Percentiles rank a stretch among this genome's conserved stretches.
These are phyloP conservation scores for Gyromitra esculenta DNA, from an alignment of 2,329 filamentous ascomycete species.

Conservation along the genomic window DNA sequence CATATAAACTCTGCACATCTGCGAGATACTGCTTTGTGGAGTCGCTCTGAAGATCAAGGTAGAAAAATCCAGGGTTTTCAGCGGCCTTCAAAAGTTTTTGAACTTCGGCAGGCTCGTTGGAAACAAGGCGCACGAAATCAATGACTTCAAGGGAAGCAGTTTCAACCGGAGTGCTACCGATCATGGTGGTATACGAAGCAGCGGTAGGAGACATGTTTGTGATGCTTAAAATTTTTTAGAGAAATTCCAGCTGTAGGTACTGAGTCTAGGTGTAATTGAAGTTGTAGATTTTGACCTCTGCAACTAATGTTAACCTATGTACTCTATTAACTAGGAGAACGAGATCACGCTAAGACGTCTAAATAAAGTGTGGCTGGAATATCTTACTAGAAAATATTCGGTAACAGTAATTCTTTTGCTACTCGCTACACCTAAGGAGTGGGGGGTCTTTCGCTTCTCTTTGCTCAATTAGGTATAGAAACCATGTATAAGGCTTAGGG, in stretches of 20 bases:
- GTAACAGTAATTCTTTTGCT: not conserved
- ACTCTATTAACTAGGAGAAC: too few species aligned
- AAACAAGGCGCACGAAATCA: too few species aligned
- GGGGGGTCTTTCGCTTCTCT: not conserved
- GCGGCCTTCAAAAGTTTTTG: slow-evolving; percentile 35
- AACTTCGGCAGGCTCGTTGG: slow-evolving; percentile 14
- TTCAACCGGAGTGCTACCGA: slow-evolving; percentile 35
- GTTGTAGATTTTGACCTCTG: too few species aligned
- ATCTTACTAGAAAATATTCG: too few species aligned
- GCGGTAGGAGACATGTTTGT: slow-evolving; percentile 2
- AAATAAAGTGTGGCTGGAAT: too few species aligned
- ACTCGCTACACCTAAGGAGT: not conserved
- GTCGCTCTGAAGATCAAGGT: slow-evolving; percentile 28
- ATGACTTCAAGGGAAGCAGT: not conserved
- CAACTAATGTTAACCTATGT: too few species aligned
- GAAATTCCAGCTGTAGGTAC: too few species aligned
- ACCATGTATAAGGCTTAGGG: too few species aligned
- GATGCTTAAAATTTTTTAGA: not conserved
- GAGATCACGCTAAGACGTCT: too few species aligned
- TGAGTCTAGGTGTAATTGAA: too few species aligned
- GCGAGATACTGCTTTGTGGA: slow-evolving; percentile 21
- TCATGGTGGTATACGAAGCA: not conserved
- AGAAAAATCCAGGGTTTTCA: slow-evolving; percentile 41
- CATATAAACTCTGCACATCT: slow-evolving; percentile 28
- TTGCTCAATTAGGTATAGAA: too few species aligned